A percentile compares a stretch with the other conserved stretches of the same genome.
These are phyloP conservation scores for Juncus inflexus DNA, from an alignment of 176 grass and related monocot species.

Conservation along the genomic window DNA sequence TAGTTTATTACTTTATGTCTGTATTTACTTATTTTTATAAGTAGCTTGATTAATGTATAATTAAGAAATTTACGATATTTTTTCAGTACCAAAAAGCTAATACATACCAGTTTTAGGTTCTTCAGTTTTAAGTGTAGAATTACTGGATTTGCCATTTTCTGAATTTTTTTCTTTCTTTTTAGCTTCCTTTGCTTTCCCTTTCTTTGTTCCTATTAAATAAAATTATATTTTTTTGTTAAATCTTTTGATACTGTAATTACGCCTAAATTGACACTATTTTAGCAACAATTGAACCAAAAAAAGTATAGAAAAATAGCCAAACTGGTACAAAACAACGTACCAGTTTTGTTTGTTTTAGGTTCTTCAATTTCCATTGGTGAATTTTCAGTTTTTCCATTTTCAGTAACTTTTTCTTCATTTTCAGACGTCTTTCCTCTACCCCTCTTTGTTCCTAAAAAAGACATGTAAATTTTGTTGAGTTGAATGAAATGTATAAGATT, in stretches of 20 bases:
- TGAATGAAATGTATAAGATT: not conserved
- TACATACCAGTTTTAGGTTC: not conserved
- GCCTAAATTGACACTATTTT: not conserved
- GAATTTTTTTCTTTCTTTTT: conserved; percentile 5
- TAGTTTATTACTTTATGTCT: not conserved
- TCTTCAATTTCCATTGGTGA: conserved; percentile 5
- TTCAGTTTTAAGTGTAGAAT: not conserved
- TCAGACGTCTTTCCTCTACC: conserved; percentile 56
- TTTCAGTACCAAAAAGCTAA: no score
- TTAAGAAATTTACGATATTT: not conserved
- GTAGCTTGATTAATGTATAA: not conserved
- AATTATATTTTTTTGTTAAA: not conserved
- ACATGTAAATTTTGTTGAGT: not conserved
- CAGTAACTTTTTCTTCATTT: conserved; percentile 37
- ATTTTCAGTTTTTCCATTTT: conserved; percentile 32
- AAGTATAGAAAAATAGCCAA: not conserved
- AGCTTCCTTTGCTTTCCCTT: no score
- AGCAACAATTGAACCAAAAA: not conserved
- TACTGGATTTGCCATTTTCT: conserved; percentile 12
- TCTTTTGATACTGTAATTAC: not conserved
- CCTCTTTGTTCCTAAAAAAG: conserved; percentile 53
- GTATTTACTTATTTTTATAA: not conserved
- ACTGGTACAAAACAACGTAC: not conserved
- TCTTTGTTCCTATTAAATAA: not conserved
- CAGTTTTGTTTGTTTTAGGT: conserved; percentile 12